Evolutionary conservation across 805 yeast species (phyloP), one percentile per base, ranked within the genome.

Genomic region (Hanseniaspora mollemarum): DNA sequence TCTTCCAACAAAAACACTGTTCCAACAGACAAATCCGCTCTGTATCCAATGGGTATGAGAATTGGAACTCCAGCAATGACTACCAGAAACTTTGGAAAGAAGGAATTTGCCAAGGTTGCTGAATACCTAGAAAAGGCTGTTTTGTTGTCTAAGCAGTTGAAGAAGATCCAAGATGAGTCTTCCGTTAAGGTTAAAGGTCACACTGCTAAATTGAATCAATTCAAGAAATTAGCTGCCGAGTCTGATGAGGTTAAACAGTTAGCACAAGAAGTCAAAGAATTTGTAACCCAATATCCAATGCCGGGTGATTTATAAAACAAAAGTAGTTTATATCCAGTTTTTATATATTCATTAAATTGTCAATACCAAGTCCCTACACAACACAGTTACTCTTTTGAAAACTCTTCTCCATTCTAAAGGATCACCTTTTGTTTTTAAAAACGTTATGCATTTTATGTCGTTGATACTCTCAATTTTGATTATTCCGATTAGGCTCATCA

Each of bases 51-150:
- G 55, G 98, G 98, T 60, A 73, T 90, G 57, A 83, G 98, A 73
- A 83, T 90, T 55, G 98, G 98, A 60, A 85, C 97, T 16, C 98
- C 98, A 53, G 97, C 97, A 43, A 90, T 90, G 97, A 83, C 96
- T 52, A 87, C 96, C 49, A 81, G 98, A 72, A 96, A 96, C 43
- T 82, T 90, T 63, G 77, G 77, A 49, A 76, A 74, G 55, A 75
- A 70, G 52, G 97, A 90, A 61, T 90, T 90, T 63, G 79, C 73
- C 55, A 75, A 76, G 64, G 92, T 90, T 52, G 90, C 88, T 39
- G 76, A 72, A 49, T 87, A 76, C 71, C 84, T 90, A 61, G 84
- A 83, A 63, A 68, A 71, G 58, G 94, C 96, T 33, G 87, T 85
- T 53, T 73, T 76, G 49, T 72, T 85, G 58, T 77, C 95, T 22